These are phyloP conservation scores for Desmodesmus armatus DNA, from an alignment of 139 green algal species.

Conservation along the genomic window DNA sequence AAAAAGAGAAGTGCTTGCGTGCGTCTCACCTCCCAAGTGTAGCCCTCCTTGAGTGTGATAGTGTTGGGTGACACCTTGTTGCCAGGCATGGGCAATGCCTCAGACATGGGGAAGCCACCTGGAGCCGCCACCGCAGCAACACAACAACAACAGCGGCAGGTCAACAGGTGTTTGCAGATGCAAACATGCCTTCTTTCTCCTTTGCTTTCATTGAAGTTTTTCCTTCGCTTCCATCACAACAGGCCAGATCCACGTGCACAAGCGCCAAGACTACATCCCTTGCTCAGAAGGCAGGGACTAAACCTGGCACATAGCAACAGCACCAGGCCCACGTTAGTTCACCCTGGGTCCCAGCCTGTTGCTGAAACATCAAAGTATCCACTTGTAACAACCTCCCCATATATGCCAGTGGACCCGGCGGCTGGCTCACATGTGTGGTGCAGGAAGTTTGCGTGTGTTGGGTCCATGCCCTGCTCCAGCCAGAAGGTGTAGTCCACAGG, in stretches of 20 bases:
- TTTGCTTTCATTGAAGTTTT: no score
- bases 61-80: background rate
- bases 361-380: no score
- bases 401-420: background rate
- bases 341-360: no score
- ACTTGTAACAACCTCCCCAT: no score
- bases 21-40: conserved; percentile 28
- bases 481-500: conserved; percentile 49
- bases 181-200: no score
- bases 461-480: conserved; percentile 57
- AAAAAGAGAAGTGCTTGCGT: no score
- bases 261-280: no score
- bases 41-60: conserved; percentile 15
- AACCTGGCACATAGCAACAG: no score
- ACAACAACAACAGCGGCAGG: background rate
- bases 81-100: conserved; percentile 38
- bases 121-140: background rate
- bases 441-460: conserved; percentile 57
- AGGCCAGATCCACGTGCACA: no score
- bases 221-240: no score
- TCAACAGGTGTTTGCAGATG: background rate
- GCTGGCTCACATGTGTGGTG: conserved; percentile 51
- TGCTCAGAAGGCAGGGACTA: no score
- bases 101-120: conserved; percentile 42
- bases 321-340: no score